Evolutionary conservation across 306 rosid genomes (phyloP).

Genomic region (Medicago truncatula): DNA sequence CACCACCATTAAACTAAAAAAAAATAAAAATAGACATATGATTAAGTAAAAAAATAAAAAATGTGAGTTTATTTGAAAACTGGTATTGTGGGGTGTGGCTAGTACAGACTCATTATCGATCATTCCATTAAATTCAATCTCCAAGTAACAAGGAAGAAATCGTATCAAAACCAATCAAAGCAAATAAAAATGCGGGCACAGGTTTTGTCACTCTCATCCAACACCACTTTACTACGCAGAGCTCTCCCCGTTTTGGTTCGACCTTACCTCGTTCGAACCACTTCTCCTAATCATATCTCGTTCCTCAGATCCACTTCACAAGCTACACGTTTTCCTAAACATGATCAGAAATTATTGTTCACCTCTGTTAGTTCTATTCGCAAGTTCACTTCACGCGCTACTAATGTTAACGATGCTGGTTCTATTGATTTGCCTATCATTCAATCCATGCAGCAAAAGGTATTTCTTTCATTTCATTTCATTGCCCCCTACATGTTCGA

Average conservation of each 20-base stretch:
- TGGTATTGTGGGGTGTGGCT: not conserved
- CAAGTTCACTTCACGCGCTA: constrained; percentile 56
- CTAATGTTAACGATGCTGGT: constrained; percentile 66
- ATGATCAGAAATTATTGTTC: not conserved
- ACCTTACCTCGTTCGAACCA: constrained; percentile 31
- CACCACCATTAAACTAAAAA: too few relatives aligned
- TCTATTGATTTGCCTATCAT: constrained; percentile 73
- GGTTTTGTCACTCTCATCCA: constrained; percentile 41
- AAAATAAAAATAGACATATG: too few relatives aligned
- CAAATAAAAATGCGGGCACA: constrained; percentile 45
- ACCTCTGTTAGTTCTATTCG: constrained; percentile 34
- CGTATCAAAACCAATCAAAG: not conserved
- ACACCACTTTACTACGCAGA: constrained; percentile 45
- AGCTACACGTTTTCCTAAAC: not conserved
- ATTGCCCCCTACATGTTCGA: not conserved
- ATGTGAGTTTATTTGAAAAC: too few relatives aligned
- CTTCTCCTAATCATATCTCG: not conserved
- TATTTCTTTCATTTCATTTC: not conserved
- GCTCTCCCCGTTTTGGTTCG: constrained; percentile 47
- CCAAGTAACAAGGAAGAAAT: not conserved
- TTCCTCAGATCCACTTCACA: constrained; percentile 26
- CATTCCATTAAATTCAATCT: not conserved
- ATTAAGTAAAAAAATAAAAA: too few relatives aligned
- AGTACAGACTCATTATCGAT: not conserved
- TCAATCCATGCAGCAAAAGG: constrained; percentile 80